phyloP scores from a whole-genome alignment of 768 basidiomycete species.

The Amanita muscaria region DNA sequence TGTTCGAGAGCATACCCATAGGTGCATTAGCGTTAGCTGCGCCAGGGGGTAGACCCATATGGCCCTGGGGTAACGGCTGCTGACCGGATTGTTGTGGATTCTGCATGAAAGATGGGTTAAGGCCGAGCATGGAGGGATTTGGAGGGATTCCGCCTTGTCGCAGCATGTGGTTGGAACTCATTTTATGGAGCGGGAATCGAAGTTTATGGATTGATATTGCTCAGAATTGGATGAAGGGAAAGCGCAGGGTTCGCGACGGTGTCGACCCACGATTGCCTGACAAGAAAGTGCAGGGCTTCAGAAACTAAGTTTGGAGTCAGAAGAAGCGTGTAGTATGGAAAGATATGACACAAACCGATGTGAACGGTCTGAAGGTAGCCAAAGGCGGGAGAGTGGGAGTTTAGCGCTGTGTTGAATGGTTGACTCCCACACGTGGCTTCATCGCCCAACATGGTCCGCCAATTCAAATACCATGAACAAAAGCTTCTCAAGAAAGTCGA shows the following conservation, averaged over 20 bases:
- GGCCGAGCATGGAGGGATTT: conserved; percentile 26
- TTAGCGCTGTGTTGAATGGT: conserved; percentile 21
- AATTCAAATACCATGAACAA: conserved; percentile 95
- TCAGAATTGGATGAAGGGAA: no score
- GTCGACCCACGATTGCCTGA: no score
- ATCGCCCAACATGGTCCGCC: conserved; percentile 60
- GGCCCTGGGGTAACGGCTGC: conserved; percentile 17
- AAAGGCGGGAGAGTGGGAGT: conserved; percentile 11
- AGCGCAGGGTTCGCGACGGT: no score
- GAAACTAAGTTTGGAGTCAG: background rate
- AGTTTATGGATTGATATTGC: conserved; percentile 12
- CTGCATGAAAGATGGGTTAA: conserved; percentile 26
- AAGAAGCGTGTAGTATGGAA: background rate
- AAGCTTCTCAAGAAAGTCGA: conserved; percentile 95
- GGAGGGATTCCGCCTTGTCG: conserved; percentile 34
- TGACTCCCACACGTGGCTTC: conserved; percentile 32
- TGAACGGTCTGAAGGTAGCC: conserved; percentile 15
- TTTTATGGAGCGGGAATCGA: conserved; percentile 18
- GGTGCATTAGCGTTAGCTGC: conserved; percentile 23
- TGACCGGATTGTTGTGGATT: conserved; percentile 32
- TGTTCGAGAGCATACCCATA: conserved; percentile 31
- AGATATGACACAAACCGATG: conserved; percentile 13
- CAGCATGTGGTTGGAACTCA: conserved; percentile 45
- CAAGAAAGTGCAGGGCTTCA: no score
- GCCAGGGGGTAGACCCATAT: conserved; percentile 25